Percentiles rank a stretch among this genome's conserved stretches.
Conservation (phyloP, 2,329 filamentous ascomycete genomes). For the Apiospora kogelbergensis region DNA sequence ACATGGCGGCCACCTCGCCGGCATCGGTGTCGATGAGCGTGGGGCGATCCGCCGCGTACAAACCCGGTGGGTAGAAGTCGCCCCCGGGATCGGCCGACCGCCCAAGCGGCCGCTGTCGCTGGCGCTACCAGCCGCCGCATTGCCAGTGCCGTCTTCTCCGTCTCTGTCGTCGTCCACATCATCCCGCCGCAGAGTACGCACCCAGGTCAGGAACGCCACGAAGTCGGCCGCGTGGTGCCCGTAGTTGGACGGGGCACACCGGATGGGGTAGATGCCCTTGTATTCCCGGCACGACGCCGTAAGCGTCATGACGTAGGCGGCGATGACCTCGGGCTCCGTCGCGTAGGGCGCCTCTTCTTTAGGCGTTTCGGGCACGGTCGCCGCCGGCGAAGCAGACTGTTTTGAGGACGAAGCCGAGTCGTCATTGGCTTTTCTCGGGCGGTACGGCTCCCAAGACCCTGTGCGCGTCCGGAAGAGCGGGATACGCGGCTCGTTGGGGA, state of each 20-base stretch:
- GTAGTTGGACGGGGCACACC: neutral
- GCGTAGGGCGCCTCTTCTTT: no score
- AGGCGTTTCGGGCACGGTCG: neutral
- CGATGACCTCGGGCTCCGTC: neutral
- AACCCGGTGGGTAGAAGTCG: constrained; percentile 10
- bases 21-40: neutral
- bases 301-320: constrained; percentile 8
- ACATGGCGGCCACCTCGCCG: neutral
- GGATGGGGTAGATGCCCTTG: neutral
- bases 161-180: neutral
- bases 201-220: constrained; percentile 9
- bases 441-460: neutral
- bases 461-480: constrained; percentile 8
- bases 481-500: neutral
- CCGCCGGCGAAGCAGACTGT: no score
- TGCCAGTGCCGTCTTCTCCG: neutral
- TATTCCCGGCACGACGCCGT: constrained; percentile 1
- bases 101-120: neutral
- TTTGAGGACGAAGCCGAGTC: neutral
- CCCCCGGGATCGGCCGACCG: neutral
- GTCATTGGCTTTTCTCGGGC: neutral
- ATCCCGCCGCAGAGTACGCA: neutral
- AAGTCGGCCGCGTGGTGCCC: constrained; percentile 1
- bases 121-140: no score
- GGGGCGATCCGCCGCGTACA: constrained; percentile 5